Conservation (phyloP, 768 basidiomycete species). For the Tylopilus balloui region DNA sequence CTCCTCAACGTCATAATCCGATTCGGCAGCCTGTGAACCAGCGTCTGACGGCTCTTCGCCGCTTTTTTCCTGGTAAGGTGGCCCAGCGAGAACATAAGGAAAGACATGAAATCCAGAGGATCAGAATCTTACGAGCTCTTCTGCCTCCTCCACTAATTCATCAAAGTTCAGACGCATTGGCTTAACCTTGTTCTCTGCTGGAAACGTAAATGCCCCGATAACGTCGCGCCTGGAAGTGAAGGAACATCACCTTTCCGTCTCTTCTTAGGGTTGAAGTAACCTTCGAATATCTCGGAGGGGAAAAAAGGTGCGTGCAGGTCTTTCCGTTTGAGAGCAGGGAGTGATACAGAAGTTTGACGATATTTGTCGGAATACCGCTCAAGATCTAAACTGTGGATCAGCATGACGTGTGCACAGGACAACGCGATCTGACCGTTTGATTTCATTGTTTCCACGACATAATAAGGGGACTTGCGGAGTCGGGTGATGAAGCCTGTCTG, state of each 20-base stretch:
- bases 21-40: conserved; percentile 60
- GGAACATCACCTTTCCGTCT: conserved; percentile 45
- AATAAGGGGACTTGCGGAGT: conserved; percentile 68
- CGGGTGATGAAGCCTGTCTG: conserved; percentile 65
- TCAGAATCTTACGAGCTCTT: conserved; percentile 44
- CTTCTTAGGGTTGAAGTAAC: conserved; percentile 72
- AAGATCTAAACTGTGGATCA: conserved; percentile 45
- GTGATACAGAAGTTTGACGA: conserved; percentile 52
- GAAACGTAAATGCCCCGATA: not conserved
- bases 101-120: not conserved
- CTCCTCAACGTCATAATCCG: conserved; percentile 84
- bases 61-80: conserved; percentile 54
- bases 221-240: not conserved
- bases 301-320: conserved; percentile 76
- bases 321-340: conserved; percentile 64
- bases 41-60: conserved; percentile 64
- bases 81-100: not conserved
- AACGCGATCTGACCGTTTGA: conserved; percentile 43
- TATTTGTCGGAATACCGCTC: conserved; percentile 85
- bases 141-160: conserved; percentile 61
- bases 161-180: conserved; percentile 58
- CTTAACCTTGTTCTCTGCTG: conserved; percentile 30
- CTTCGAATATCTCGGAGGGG: conserved; percentile 69
- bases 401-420: not conserved
- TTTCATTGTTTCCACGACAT: conserved; percentile 66